Conservation (phyloP, 2,329 filamentous ascomycete species). For the Alternaria tenuissima region DNA sequence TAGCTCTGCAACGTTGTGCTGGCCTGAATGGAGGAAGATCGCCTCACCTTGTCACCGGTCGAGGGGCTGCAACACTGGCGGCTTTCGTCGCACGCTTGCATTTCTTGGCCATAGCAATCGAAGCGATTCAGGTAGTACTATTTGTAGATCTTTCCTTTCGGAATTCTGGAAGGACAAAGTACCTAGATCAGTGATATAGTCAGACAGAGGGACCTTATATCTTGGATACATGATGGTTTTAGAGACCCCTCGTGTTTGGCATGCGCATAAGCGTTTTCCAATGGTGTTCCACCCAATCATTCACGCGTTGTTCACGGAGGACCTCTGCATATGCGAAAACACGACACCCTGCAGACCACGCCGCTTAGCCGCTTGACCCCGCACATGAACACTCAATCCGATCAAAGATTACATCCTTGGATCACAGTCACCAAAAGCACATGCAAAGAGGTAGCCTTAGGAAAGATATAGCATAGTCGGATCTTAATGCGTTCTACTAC, state of each 20-base stretch:
- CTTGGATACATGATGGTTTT: too few species aligned
- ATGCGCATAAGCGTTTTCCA: not conserved
- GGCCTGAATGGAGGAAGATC: not conserved
- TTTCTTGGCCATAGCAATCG: constrained; percentile 8
- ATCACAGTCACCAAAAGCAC: not conserved
- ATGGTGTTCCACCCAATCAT: not conserved
- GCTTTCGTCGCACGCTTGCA: constrained; percentile 2
- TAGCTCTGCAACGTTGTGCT: constrained; percentile 1
- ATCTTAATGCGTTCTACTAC: not conserved
- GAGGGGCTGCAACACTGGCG: not conserved
- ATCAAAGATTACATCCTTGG: not conserved
- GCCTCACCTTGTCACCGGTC: constrained; percentile 1
- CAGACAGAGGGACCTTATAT: too few species aligned
- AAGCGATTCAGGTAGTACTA: constrained; percentile 3
- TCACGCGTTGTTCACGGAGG: not conserved
- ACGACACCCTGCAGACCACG: constrained; percentile 9
- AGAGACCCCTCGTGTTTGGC: not conserved
- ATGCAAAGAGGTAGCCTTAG: not conserved
- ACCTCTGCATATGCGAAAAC: constrained; percentile 8
- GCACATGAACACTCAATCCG: constrained; percentile 2
- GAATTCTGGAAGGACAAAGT: fast-evolving
- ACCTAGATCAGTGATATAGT: too few species aligned
- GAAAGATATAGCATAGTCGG: not conserved
- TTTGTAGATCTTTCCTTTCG: not conserved
- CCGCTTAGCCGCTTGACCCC: constrained; percentile 6